Base-by-base conservation (phyloP, 2,329 filamentous ascomycete species). In the Didymella segeticola region DNA sequence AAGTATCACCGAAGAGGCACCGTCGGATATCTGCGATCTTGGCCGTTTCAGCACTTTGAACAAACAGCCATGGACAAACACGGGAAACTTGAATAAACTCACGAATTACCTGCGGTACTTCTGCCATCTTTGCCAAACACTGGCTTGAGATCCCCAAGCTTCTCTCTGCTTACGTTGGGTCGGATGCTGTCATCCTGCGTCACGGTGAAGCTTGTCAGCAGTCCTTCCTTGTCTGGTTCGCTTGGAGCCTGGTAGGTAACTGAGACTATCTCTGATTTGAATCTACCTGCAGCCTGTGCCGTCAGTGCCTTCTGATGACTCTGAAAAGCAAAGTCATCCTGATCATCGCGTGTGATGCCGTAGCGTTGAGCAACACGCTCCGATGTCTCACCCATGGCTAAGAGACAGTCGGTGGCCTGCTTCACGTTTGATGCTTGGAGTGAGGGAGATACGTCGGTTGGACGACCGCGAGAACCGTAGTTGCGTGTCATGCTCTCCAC, bases 321-420 rank as follows among this genome's bases (percentile, higher is more conserved):
- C 79, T 93, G 90, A 14, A 90, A 90, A 0, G 93, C 91, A 73
- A 89, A 98, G 64, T 84, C 81, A 75, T 99, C 95, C 78, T 98
- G 90, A 69, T 80, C 78, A 70, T 91, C 86, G 57, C 95, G 85
- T 5, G 86, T 80, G 69, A 98, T 86, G 66, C 87, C 84, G 74
- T 97, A 98, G 78, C 97, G 93, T 47, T 86, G 85, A 63, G 89
- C 91, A 17, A 99, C 91, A 71, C 97, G 98, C 81, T 99, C 93
- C 53, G 89, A 93, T 2, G 95, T 98, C 84, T 96, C 95, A n/a
- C 95, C 93, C 95, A 99, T 99, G 57, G 93, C 89, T 82, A 92
- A 86, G 83, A 93, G 84, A 81, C 91, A 95, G 78, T 98, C 93
- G 36, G 79, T 78, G 0, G 92, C 85, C 72, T 97, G 91, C 72